Conservation (phyloP, 306 rosid species). For the Quercus glauca region DNA sequence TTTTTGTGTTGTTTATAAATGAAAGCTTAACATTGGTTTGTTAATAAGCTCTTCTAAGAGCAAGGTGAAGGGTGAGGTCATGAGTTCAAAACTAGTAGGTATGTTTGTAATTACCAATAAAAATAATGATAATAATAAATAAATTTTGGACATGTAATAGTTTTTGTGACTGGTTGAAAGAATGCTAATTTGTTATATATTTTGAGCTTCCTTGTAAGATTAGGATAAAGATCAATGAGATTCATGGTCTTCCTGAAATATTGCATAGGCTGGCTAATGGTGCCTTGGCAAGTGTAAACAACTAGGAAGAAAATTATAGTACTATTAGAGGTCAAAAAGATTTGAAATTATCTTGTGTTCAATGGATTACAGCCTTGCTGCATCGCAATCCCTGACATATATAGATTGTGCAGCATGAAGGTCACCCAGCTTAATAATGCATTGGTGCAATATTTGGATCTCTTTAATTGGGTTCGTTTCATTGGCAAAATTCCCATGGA, state of each 20-base stretch:
- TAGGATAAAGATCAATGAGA: background rate
- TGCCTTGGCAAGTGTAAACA: background rate
- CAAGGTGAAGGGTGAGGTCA: background rate
- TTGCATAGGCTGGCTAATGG: background rate
- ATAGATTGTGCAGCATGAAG: background rate
- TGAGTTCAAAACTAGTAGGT: too few relatives aligned
- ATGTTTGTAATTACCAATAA: too few relatives aligned
- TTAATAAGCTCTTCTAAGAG: too few relatives aligned
- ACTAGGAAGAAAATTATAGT: background rate
- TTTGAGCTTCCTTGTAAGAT: constrained; percentile 1
- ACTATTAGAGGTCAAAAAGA: background rate
- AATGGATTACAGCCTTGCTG: background rate
- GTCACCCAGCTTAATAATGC: background rate
- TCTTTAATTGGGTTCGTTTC: background rate
- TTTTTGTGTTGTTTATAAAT: constrained; percentile 15
- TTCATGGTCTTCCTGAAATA: background rate
- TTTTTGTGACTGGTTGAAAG: background rate
- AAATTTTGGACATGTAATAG: background rate
- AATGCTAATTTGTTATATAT: background rate
- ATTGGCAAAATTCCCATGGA: background rate
- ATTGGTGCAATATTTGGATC: background rate
- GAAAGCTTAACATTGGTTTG: background rate
- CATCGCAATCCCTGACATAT: background rate
- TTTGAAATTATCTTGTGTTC: background rate
- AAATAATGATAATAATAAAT: too few relatives aligned